Conservation (phyloP, 441 rosid species). For the Populus hybrid region DNA sequence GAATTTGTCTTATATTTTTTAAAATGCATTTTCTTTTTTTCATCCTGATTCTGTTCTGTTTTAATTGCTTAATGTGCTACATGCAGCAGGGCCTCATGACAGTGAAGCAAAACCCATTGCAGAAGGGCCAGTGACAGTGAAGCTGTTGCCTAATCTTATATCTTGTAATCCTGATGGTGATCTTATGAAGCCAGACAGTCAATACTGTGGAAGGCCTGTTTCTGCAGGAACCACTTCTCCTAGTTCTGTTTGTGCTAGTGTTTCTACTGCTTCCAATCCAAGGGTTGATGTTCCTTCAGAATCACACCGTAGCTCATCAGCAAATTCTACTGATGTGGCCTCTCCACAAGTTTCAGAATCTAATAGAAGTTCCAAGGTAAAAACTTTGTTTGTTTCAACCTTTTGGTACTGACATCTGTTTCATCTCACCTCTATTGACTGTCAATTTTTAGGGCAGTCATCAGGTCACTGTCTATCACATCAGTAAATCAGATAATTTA, state of each 20-base stretch:
- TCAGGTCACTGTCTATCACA: not conserved
- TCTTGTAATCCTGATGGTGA: slow-evolving; percentile 28
- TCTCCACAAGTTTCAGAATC: slow-evolving; percentile 43
- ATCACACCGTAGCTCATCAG: slow-evolving; percentile 17
- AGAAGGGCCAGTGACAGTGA: slow-evolving; percentile 30
- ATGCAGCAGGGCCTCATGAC: slow-evolving; percentile 34
- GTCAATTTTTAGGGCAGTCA: not conserved
- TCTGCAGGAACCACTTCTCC: slow-evolving; percentile 25
- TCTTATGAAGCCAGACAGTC: slow-evolving; percentile 31
- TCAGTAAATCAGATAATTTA: not conserved
- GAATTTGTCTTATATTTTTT: not conserved
- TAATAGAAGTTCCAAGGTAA: slow-evolving; percentile 55
- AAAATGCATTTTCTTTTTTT: not conserved
- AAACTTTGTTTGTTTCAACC: not conserved
- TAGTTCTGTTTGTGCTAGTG: slow-evolving; percentile 32
- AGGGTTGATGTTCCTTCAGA: slow-evolving; percentile 27
- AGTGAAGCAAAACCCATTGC: slow-evolving; percentile 37
- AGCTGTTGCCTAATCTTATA: slow-evolving; percentile 28
- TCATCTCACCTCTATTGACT: not conserved
- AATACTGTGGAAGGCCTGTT: slow-evolving; percentile 31
- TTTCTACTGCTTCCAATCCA: slow-evolving; percentile 30
- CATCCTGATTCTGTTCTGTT: not conserved
- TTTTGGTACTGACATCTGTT: not conserved
- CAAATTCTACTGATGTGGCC: slow-evolving; percentile 38
- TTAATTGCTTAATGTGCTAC: slow-evolving; percentile 19